Evolutionary conservation across 1,139 yeast genomes (phyloP).

Genomic region (Debaryomyces psychrophilus): DNA sequence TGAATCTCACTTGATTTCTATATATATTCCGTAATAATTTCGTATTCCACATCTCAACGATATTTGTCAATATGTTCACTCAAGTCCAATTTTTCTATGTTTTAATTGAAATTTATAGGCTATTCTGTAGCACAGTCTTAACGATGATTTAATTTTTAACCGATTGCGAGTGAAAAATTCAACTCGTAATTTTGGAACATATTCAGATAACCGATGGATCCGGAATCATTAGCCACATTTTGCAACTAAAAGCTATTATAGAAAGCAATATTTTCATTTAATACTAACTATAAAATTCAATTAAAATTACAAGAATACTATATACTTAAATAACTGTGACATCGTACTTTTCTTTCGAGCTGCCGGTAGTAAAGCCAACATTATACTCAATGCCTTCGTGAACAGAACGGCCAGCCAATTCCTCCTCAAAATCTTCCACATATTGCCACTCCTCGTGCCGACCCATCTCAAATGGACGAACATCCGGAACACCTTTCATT

Average conservation of each 20-base stretch:
- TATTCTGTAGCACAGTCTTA: neutral
- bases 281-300: neutral
- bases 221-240: neutral
- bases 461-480: slow-evolving; percentile 53
- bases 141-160: neutral
- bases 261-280: neutral
- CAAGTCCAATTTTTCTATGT: neutral
- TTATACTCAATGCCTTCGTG: slow-evolving; percentile 26
- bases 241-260: neutral
- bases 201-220: neutral
- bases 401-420: slow-evolving; percentile 37
- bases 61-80: neutral
- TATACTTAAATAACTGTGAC: slow-evolving; percentile 2
- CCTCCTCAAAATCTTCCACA: slow-evolving; percentile 65
- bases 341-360: slow-evolving; percentile 2
- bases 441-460: slow-evolving; percentile 67
- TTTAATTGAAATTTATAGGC: neutral
- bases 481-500: slow-evolving; percentile 51
- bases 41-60: neutral
- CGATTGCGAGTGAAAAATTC: slow-evolving; percentile 6
- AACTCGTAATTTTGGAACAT: neutral
- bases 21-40: neutral
- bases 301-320: neutral
- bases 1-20: neutral
- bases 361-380: slow-evolving; percentile 18